A percentile compares a stretch with the other conserved stretches of the same genome.
Evolutionary conservation across 192 early-diverging fungal species (phyloP).

Genomic region (Mortierella antarctica): DNA sequence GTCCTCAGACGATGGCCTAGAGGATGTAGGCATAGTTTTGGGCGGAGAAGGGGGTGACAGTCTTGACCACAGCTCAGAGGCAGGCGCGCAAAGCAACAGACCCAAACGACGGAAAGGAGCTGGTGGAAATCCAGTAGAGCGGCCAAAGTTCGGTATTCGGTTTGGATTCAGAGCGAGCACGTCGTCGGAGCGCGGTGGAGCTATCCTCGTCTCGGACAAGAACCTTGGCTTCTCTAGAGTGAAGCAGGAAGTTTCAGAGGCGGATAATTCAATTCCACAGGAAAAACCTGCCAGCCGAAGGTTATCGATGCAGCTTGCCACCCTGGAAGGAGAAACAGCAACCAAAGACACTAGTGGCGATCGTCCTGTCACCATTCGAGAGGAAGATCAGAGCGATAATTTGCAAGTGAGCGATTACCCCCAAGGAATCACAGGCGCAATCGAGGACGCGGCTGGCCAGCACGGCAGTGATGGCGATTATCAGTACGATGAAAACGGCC

Average conservation of each 20-base stretch:
- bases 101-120: neutral
- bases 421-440: neutral
- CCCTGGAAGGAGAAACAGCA: constrained; percentile 12
- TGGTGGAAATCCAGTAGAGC: neutral
- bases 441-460: neutral
- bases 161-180: constrained; percentile 31
- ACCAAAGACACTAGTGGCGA: neutral
- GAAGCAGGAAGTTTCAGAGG: constrained; percentile 19
- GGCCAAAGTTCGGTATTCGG: constrained; percentile 31
- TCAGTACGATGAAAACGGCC: neutral
- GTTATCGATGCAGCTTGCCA: neutral
- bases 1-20: constrained; percentile 18
- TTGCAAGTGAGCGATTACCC: constrained; percentile 31
- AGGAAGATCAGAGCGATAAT: constrained; percentile 37
- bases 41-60: neutral
- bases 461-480: neutral
- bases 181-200: constrained; percentile 29
- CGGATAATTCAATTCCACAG: neutral
- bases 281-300: constrained; percentile 2
- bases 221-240: constrained; percentile 28
- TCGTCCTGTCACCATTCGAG: constrained; percentile 6
- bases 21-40: constrained; percentile 37
- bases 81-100: neutral
- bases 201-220: constrained; percentile 32
- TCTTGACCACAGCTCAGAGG: neutral